Percentiles rank a stretch among this genome's conserved stretches.
Evolutionary conservation across 192 early-diverging fungal genomes (phyloP).

Genomic region (Coemansia brasiliensis): DNA sequence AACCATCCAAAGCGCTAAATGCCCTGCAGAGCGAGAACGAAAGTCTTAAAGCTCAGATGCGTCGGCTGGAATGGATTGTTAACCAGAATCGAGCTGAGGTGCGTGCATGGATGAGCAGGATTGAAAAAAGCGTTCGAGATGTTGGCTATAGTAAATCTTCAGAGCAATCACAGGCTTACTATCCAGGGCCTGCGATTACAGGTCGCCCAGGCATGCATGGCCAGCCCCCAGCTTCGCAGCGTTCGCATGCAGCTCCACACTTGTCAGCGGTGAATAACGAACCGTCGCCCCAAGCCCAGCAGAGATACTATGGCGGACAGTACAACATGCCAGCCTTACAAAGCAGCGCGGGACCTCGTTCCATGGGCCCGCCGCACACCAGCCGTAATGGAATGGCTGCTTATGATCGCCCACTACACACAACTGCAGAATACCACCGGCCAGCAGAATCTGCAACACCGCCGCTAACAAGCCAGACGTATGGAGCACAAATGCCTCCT

Average conservation of each 20-base stretch:
- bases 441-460: background rate
- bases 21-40: slow-evolving; percentile 44
- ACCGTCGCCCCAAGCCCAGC: background rate
- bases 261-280: background rate
- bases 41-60: slow-evolving; percentile 33
- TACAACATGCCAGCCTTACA: background rate
- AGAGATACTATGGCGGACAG: background rate
- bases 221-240: background rate
- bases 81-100: slow-evolving; percentile 40
- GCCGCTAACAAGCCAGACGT: background rate
- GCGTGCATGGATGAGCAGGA: slow-evolving; percentile 39
- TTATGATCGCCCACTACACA: background rate
- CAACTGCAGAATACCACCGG: slow-evolving; percentile 4
- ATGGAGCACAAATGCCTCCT: slow-evolving; percentile 2
- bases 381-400: slow-evolving; percentile 1
- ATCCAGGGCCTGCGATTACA: background rate
- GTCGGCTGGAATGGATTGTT: slow-evolving; percentile 33
- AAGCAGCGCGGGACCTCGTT: background rate
- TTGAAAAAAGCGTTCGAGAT: slow-evolving; percentile 28
- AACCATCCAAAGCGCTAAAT: slow-evolving; percentile 6
- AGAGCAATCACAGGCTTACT: background rate
- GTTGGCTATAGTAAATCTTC: background rate
- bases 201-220: background rate
- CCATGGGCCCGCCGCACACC: background rate
- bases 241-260: background rate